Percentiles rank a stretch among this genome's conserved stretches.
Evolutionary conservation across 805 yeast genomes (phyloP).

Genomic region (Kluyveromyces siamensis): DNA sequence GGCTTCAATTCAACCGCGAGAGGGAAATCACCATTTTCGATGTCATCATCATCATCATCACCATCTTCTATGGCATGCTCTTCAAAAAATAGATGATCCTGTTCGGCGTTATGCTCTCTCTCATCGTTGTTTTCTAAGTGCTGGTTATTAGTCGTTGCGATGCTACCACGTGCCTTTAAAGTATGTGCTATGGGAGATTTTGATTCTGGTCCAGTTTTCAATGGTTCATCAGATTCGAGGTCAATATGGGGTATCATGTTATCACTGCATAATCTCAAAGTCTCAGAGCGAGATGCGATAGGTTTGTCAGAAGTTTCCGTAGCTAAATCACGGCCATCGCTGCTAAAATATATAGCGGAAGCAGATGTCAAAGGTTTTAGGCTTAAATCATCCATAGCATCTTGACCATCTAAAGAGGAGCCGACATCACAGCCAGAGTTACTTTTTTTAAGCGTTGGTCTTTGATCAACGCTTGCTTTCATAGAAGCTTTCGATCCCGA

Average conservation of each 20-base stretch:
- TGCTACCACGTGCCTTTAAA: slow-evolving; percentile 5
- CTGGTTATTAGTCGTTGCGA: slow-evolving; percentile 5
- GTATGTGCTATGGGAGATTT: not conserved
- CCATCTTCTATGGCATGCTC: slow-evolving; percentile 2
- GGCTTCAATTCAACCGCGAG: slow-evolving; percentile 86
- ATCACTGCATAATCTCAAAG: not conserved
- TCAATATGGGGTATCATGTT: not conserved
- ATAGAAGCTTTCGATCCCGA: not conserved
- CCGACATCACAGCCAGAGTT: not conserved
- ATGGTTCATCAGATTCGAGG: not conserved
- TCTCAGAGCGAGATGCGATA: not conserved
- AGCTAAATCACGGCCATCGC: not conserved
- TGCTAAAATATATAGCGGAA: not conserved
- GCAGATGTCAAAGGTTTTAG: not conserved
- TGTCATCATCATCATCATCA: slow-evolving; percentile 17
- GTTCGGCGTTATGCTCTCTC: slow-evolving; percentile 2
- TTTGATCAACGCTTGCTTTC: slow-evolving; percentile 2
- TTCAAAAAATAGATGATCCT: not conserved
- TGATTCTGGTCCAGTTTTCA: no score
- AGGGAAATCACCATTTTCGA: slow-evolving; percentile 39
- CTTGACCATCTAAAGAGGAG: not conserved
- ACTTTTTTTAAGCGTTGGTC: not conserved
- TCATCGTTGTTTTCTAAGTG: slow-evolving; percentile 5
- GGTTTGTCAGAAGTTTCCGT: not conserved
- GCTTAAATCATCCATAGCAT: not conserved